Evolutionary conservation across 2,329 filamentous ascomycete genomes (phyloP).

Genomic region (Hypoxylon sp.): DNA sequence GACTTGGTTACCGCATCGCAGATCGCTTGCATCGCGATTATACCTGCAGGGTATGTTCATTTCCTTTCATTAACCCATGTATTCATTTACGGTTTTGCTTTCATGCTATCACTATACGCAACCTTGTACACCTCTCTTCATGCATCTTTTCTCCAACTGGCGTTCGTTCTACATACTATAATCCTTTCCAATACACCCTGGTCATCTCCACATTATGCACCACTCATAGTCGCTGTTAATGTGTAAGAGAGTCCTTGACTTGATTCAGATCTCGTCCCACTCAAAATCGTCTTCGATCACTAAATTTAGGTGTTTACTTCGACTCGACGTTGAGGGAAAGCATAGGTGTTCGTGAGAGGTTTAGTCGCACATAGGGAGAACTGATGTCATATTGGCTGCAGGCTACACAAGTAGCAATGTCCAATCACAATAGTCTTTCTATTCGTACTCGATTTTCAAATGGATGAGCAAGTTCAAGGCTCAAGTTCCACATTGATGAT

Average conservation of each 20-base stretch:
- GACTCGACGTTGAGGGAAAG: constrained; percentile 12
- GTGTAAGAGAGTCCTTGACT: constrained; percentile 13
- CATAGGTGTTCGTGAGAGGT: constrained; percentile 22
- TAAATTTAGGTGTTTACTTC: constrained; percentile 29
- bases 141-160: constrained; percentile 15
- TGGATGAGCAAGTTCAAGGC: constrained; percentile 25
- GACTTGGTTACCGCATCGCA: constrained; percentile 28
- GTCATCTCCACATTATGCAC: constrained; percentile 3
- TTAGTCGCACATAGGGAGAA: constrained; percentile 30
- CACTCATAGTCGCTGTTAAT: constrained; percentile 6
- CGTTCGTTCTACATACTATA: constrained; percentile 4
- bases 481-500: constrained; percentile 13
- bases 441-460: constrained; percentile 21
- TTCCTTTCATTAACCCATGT: constrained; percentile 19
- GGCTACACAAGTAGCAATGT: constrained; percentile 28
- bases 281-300: constrained; percentile 8
- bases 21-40: constrained; percentile 42
- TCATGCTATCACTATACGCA: constrained; percentile 15
- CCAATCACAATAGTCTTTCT: constrained; percentile 35
- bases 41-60: constrained; percentile 42
- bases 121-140: constrained; percentile 16
- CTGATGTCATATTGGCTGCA: constrained; percentile 27
- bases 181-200: constrained; percentile 7
- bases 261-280: constrained; percentile 7
- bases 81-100: constrained; percentile 18